Percentiles rank a stretch among this genome's conserved stretches.
Conservation (phyloP, 495 filamentous ascomycete genomes). For the Podospora pseudocomata region DNA sequence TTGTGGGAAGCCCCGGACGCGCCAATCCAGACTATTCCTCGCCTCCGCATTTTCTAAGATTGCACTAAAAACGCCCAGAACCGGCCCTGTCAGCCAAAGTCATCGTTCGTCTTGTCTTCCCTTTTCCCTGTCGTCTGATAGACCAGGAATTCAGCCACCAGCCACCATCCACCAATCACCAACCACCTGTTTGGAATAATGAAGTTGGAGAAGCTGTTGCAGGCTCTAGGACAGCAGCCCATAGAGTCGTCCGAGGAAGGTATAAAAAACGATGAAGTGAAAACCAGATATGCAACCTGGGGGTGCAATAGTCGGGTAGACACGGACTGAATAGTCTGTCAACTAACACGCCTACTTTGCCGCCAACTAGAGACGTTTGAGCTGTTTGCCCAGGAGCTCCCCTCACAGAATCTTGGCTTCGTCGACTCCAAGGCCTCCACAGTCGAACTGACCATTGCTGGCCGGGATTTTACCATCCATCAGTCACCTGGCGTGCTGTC, state of each 20-base stretch:
- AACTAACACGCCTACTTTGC: constrained; percentile 11
- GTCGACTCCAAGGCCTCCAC: constrained; percentile 63
- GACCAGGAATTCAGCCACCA: not conserved
- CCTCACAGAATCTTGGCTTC: constrained; percentile 80
- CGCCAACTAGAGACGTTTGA: constrained; percentile 69
- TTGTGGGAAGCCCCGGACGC: constrained; percentile 5
- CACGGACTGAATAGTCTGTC: not conserved
- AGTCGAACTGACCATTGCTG: constrained; percentile 66
- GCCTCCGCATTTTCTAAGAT: constrained; percentile 19
- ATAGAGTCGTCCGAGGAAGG: constrained; percentile 34
- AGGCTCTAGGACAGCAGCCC: constrained; percentile 41
- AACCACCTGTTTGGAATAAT: constrained; percentile 18
- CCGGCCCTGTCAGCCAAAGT: not conserved
- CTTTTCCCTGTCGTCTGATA: not conserved
- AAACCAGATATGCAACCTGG: not conserved
- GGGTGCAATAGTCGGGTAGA: not conserved
- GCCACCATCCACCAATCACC: not conserved
- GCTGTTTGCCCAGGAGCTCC: constrained; percentile 72
- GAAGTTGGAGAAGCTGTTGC: constrained; percentile 36
- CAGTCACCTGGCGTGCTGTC: constrained; percentile 82
- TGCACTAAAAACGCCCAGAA: constrained; percentile 8
- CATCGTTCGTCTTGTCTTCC: not conserved
- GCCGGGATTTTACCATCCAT: constrained; percentile 68
- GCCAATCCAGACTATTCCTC: constrained; percentile 10
- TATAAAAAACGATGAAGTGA: constrained; percentile 5